A percentile compares a stretch with the other conserved stretches of the same genome.
Conservation (phyloP, 345 rosid genomes). For the Brassica cretica region DNA sequence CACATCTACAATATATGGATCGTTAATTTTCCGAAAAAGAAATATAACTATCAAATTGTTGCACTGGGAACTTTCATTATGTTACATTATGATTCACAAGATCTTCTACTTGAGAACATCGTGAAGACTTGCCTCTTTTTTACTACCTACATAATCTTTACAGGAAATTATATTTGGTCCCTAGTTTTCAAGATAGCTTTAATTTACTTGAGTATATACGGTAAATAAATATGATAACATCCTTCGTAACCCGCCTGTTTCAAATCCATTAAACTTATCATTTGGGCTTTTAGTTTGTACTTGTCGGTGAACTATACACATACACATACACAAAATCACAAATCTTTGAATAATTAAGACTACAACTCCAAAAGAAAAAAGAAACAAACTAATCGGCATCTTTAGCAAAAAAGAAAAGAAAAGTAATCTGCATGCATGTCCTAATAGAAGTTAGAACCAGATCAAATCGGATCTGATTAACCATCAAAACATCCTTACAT, state of each 20-base stretch:
- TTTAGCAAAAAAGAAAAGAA: background rate
- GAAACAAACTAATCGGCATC: background rate
- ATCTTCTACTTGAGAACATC: slow-evolving; percentile 30
- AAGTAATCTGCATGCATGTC: background rate
- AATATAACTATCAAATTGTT: background rate
- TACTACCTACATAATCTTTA: background rate
- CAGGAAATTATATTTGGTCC: background rate
- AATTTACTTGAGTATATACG: too few relatives aligned
- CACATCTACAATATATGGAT: background rate
- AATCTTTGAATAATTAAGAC: background rate
- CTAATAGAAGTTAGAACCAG: background rate
- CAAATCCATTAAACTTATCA: too few relatives aligned
- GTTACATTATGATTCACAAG: slow-evolving; percentile 31
- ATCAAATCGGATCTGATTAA: background rate
- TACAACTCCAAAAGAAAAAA: background rate
- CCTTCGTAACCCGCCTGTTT: too few relatives aligned
- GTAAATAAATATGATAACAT: too few relatives aligned
- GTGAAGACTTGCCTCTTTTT: slow-evolving; percentile 13
- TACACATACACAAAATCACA: background rate
- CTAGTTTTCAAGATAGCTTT: background rate
- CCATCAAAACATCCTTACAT: slow-evolving; percentile 2
- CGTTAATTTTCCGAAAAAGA: too few relatives aligned
- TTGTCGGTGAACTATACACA: background rate
- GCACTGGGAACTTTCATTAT: background rate
- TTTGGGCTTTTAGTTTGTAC: background rate